Evolutionary conservation across 1,284 basidiomycete genomes (phyloP).

Genomic region (Cryptococcus depauperatus): DNA sequence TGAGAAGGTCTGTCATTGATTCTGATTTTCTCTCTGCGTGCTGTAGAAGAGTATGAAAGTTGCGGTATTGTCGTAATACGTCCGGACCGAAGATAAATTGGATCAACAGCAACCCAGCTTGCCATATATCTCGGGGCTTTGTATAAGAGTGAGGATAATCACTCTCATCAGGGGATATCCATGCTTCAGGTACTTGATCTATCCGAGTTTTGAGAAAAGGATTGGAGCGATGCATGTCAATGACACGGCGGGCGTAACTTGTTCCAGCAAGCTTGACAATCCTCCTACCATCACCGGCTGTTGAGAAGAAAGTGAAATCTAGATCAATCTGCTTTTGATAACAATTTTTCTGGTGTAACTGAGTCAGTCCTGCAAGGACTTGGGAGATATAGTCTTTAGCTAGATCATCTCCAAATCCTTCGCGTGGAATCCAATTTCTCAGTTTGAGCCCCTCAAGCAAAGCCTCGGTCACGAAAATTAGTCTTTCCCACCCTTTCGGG

Average conservation of each 20-base stretch:
- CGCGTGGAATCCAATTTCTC: constrained; percentile 31
- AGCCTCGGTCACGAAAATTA: constrained; percentile 36
- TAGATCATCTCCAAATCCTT: constrained; percentile 35
- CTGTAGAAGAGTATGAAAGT: constrained; percentile 30
- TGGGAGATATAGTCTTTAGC: constrained; percentile 40
- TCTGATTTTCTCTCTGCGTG: constrained; percentile 33
- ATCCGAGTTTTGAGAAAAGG: constrained; percentile 33
- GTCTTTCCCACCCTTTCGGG: constrained; percentile 40
- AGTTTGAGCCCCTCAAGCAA: constrained; percentile 33
- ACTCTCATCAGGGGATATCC: constrained; percentile 42
- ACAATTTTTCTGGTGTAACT: constrained; percentile 30
- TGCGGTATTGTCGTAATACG: constrained; percentile 30
- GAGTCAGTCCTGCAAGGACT: constrained; percentile 35
- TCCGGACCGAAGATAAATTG: constrained; percentile 39
- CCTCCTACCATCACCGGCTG: constrained; percentile 17
- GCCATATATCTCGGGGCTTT: constrained; percentile 43
- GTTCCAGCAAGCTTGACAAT: constrained; percentile 38
- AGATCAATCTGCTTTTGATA: constrained; percentile 41
- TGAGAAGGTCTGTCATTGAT: constrained; percentile 27
- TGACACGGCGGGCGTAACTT: constrained; percentile 35
- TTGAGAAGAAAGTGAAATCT: constrained; percentile 30
- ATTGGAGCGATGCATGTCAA: constrained; percentile 44
- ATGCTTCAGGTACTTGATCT: constrained; percentile 34
- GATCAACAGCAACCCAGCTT: constrained; percentile 36
- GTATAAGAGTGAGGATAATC: constrained; percentile 40